Percentiles rank a stretch among this genome's conserved stretches.
These are phyloP conservation scores for Fusarium tupiense DNA, from an alignment of 2,329 filamentous ascomycete genomes.

Conservation along the genomic window DNA sequence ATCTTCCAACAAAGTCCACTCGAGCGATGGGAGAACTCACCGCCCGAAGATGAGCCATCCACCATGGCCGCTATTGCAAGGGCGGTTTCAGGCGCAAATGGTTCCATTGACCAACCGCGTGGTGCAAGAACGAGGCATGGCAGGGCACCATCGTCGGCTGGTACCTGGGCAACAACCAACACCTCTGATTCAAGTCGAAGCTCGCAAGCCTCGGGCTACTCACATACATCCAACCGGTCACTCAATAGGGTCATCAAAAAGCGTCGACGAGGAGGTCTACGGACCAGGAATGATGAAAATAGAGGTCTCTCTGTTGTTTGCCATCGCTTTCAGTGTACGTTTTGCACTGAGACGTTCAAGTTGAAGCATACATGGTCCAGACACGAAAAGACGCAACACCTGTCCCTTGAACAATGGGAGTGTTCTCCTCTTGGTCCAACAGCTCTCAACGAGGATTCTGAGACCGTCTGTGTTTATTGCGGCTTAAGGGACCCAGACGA, in stretches of 20 bases:
- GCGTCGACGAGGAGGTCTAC: not conserved
- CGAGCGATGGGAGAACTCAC: constrained; percentile 47
- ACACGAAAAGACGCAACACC: constrained; percentile 60
- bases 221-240: not conserved
- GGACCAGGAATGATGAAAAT: not conserved
- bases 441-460: constrained; percentile 52
- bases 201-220: not conserved
- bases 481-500: constrained; percentile 44
- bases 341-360: constrained; percentile 58
- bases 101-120: not conserved
- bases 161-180: constrained; percentile 6
- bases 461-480: constrained; percentile 51
- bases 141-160: constrained; percentile 16
- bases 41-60: constrained; percentile 46
- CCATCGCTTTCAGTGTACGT: constrained; percentile 53
- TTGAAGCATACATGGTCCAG: constrained; percentile 59
- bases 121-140: accelerated
- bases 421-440: constrained; percentile 51
- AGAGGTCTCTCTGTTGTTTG: not conserved
- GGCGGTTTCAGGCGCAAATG: constrained; percentile 28
- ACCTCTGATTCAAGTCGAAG: constrained; percentile 8
- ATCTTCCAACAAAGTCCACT: constrained; percentile 43
- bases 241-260: not conserved
- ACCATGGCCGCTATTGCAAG: constrained; percentile 43
- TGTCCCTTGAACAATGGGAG: constrained; percentile 58